Base-by-base conservation (phyloP, 352 stramenopile species). In the Pythium grandisporangium region DNA sequence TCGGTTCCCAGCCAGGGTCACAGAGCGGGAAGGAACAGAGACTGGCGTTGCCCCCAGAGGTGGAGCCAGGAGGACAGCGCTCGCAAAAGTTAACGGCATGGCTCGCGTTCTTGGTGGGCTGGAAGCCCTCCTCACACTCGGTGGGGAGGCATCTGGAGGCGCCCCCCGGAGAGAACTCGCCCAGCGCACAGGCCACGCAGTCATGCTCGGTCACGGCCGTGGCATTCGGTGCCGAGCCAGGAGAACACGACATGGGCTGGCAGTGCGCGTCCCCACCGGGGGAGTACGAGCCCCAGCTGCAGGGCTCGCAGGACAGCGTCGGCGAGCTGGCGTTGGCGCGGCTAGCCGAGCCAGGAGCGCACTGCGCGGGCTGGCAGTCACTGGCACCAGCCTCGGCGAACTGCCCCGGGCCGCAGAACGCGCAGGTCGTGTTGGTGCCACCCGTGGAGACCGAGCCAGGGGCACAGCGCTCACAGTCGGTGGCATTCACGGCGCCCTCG, bases 1-100 rank as follows among this genome's bases (percentile, higher is more conserved):
- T 61, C 1, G 66, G 66, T 38, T 73, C 59, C 37, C 58, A 70
- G n/a, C 59, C 66, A n/a, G 62, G 39, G 11, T 58, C 37, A n/a
- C 66, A 77, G 8, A 32, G 30, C 4, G 62, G 62, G 44, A 56
- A 70, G 36, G 43, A 46, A 29, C 62, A 77, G 21, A 60, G 37
- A 11, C 51, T 49, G 30, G 51, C 37, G 33, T 67, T 64, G 5
- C 66, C 66, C 5, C 35, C 33, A 2, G 62, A 73, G 5, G 50
- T 59, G 42, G 51, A 66, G 3, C 66, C 66, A n/a, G 34, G 48
- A 4, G 37, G 42, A 29, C 66, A 77, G n/a, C 42, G 36, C 17
- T 40, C 34, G 45, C 66, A 77, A 24, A 45, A 59, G 4, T 41
- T 39, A 5, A 59, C 34, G 4, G 62, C 29, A 25, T 70, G 54